A percentile compares a stretch with the other conserved stretches of the same genome.
Conservation (phyloP, 176 grass and related monocot genomes). For the Eragrostis nindensis region DNA sequence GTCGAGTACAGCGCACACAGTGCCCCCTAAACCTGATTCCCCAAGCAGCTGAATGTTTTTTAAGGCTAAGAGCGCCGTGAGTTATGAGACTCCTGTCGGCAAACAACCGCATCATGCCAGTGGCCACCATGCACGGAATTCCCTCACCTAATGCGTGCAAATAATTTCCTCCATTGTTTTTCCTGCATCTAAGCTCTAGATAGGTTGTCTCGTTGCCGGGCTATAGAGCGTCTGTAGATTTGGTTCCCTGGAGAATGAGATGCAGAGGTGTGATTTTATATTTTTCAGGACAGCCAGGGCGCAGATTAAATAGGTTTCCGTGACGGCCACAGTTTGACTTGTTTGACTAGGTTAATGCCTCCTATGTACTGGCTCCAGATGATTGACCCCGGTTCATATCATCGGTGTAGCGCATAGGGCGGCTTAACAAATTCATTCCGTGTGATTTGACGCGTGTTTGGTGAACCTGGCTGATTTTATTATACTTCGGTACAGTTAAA, state of each 20-base stretch:
- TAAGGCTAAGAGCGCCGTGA: conserved; percentile 37
- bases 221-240: conserved; percentile 20
- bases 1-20: not conserved
- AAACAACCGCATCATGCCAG: conserved; percentile 51
- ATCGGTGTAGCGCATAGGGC: conserved; percentile 6
- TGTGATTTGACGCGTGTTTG: conserved; percentile 34
- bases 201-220: conserved; percentile 24
- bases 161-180: conserved; percentile 23
- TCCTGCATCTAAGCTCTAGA: conserved; percentile 31
- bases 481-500: not conserved
- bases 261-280: conserved; percentile 33
- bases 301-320: conserved; percentile 40
- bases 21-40: conserved; percentile 7
- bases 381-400: not conserved
- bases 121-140: conserved; percentile 54
- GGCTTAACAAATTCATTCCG: conserved; percentile 28
- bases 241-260: conserved; percentile 36
- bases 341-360: conserved; percentile 52
- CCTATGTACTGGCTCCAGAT: conserved; percentile 20
- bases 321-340: conserved; percentile 58
- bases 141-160: conserved; percentile 52
- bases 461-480: not conserved
- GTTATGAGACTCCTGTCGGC: conserved; percentile 52
- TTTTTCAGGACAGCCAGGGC: conserved; percentile 39
- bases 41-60: conserved; percentile 33